Conservation (phyloP, 352 stramenopile species). For the Phytophthora pinifolia region DNA sequence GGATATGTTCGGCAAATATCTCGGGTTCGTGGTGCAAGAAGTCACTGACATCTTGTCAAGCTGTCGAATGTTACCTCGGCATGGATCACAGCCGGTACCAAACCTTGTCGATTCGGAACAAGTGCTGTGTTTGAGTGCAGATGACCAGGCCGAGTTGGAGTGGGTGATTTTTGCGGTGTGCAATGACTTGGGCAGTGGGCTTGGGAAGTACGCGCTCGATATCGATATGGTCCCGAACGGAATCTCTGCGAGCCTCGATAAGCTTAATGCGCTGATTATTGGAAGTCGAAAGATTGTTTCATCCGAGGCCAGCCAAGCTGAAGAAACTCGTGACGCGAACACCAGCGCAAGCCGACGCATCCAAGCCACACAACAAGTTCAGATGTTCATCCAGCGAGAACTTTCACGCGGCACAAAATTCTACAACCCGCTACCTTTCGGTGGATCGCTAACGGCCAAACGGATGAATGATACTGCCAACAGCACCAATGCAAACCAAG, state of each 20-base stretch:
- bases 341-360: constrained; percentile 3
- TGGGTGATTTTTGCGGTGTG: constrained; percentile 80
- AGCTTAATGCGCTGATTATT: constrained; percentile 60
- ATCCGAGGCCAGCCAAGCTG: constrained; percentile 13
- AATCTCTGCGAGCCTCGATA: constrained; percentile 68
- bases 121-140: constrained; percentile 35
- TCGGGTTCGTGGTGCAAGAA: constrained; percentile 75
- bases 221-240: constrained; percentile 61
- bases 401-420: constrained; percentile 51
- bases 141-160: constrained; percentile 70
- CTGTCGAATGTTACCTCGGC: constrained; percentile 5
- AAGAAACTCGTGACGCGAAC: constrained; percentile 6
- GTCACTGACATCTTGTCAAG: constrained; percentile 64
- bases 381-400: constrained; percentile 60
- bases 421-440: constrained; percentile 36
- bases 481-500: background rate
- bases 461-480: background rate
- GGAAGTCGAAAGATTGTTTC: constrained; percentile 30
- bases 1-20: constrained; percentile 78
- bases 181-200: constrained; percentile 63
- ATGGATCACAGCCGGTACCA: background rate
- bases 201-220: constrained; percentile 74
- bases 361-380: constrained; percentile 46
- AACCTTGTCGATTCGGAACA: background rate
- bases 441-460: background rate